Evolutionary conservation across 148 eudicot genomes (phyloP).

Genomic region (Rheum nobile): DNA sequence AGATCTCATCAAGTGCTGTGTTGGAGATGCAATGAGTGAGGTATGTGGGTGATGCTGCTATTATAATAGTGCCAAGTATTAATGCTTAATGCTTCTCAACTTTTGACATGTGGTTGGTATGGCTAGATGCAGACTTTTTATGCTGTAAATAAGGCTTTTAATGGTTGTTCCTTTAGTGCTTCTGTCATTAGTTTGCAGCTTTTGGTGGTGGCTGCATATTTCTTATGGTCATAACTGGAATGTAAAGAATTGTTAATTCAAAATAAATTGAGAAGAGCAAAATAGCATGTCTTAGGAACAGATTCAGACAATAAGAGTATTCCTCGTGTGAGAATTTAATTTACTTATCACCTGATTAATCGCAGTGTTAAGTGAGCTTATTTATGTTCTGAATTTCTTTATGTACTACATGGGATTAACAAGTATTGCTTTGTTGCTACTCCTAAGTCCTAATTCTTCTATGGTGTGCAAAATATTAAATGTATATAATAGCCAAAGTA

Average conservation of each 20-base stretch:
- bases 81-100: not conserved
- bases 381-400: not conserved
- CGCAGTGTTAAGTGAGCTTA: not conserved
- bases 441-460: no score
- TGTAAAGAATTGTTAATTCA: not conserved
- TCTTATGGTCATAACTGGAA: not conserved
- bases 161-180: not conserved
- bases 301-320: not conserved
- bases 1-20: conserved; percentile 88
- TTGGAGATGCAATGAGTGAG: conserved; percentile 98
- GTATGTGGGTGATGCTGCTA: conserved; percentile 22
- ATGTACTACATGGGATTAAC: not conserved
- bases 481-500: not conserved
- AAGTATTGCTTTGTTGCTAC: not conserved
- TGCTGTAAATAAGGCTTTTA: not conserved
- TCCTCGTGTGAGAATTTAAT: not conserved
- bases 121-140: not conserved
- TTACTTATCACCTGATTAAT: not conserved
- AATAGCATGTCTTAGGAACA: not conserved
- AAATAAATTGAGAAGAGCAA: not conserved
- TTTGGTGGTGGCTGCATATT: not conserved
- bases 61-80: not conserved
- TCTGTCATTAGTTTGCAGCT: not conserved
- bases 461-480: not conserved
- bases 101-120: not conserved